These are phyloP conservation scores for Leishmania turanica DNA, from an alignment of 208 protist species.

Conservation along the genomic window DNA sequence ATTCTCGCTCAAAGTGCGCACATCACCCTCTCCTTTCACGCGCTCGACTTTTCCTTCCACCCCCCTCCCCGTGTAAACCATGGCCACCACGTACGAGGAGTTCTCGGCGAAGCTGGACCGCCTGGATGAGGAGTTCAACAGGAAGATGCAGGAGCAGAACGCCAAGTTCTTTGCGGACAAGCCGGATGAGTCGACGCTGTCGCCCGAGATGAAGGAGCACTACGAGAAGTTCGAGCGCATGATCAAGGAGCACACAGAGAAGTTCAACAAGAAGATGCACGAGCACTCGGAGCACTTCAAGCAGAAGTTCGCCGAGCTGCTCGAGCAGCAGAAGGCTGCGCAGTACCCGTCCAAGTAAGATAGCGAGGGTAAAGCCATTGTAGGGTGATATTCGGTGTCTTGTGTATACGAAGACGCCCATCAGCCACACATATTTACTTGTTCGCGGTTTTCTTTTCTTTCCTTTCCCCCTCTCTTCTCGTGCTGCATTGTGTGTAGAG, in stretches of 20 bases:
- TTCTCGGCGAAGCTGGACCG: slow-evolving; percentile 90
- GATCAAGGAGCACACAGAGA: slow-evolving; percentile 93
- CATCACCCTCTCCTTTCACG: not conserved
- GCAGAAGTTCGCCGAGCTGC: slow-evolving; percentile 88
- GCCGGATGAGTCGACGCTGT: slow-evolving; percentile 88
- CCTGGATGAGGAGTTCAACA: slow-evolving; percentile 89
- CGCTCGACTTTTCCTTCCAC: not conserved
- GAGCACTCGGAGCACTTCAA: slow-evolving; percentile 94
- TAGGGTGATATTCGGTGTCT: not conserved
- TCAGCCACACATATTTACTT: not conserved
- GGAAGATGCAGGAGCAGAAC: slow-evolving; percentile 94
- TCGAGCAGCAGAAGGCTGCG: slow-evolving; percentile 93
- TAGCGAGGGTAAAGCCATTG: not conserved
- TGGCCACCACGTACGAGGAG: slow-evolving; percentile 90
- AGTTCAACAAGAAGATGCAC: slow-evolving; percentile 94
- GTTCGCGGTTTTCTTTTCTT: slow-evolving; percentile 18
- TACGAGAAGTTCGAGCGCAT: slow-evolving; percentile 94
- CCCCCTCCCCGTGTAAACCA: slow-evolving; percentile 21
- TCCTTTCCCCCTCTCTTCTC: not conserved
- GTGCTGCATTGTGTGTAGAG: not conserved
- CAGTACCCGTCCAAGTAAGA: slow-evolving; percentile 88
- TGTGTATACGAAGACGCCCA: not conserved
- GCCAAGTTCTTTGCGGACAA: slow-evolving; percentile 94
- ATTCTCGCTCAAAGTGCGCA: not conserved
- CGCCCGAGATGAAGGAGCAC: slow-evolving; percentile 92